Conservation (phyloP, 768 basidiomycete species). For the Naganishia onofrii region DNA sequence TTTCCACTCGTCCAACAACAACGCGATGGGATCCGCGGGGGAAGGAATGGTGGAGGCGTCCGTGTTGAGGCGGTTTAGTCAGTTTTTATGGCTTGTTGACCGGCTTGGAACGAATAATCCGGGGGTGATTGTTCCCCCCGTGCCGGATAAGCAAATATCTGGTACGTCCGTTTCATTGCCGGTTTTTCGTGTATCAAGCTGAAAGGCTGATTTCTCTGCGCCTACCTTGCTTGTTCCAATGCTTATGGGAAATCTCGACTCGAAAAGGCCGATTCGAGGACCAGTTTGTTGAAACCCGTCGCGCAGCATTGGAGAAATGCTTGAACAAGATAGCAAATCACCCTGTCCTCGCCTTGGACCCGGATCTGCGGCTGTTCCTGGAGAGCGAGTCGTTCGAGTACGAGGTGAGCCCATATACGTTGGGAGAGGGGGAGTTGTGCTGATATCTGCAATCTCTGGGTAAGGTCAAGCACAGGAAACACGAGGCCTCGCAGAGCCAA, state of each 20-base stretch:
- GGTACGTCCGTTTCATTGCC: slow-evolving; percentile 48
- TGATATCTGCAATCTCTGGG: not conserved
- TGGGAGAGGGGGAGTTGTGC: not conserved
- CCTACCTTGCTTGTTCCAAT: too few relatives aligned
- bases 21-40: slow-evolving; percentile 46
- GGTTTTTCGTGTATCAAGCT: not conserved
- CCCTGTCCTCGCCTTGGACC: slow-evolving; percentile 80
- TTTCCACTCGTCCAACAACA: slow-evolving; percentile 51
- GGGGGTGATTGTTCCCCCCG: slow-evolving; percentile 93
- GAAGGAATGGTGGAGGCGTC: slow-evolving; percentile 64
- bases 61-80: slow-evolving; percentile 92
- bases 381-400: slow-evolving; percentile 87
- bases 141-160: slow-evolving; percentile 90
- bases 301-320: slow-evolving; percentile 80
- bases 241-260: too few relatives aligned
- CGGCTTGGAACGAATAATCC: slow-evolving; percentile 85
- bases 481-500: slow-evolving; percentile 70
- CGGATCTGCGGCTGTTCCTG: slow-evolving; percentile 82
- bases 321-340: slow-evolving; percentile 91
- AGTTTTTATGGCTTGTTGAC: slow-evolving; percentile 95
- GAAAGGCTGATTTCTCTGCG: not conserved
- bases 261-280: slow-evolving; percentile 73
- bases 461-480: slow-evolving; percentile 83
- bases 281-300: slow-evolving; percentile 81
- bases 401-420: slow-evolving; percentile 63